Percentiles rank a stretch among this genome's conserved stretches.
phyloP scores from a whole-genome alignment of 345 rosid species.

The Brassica napus region DNA sequence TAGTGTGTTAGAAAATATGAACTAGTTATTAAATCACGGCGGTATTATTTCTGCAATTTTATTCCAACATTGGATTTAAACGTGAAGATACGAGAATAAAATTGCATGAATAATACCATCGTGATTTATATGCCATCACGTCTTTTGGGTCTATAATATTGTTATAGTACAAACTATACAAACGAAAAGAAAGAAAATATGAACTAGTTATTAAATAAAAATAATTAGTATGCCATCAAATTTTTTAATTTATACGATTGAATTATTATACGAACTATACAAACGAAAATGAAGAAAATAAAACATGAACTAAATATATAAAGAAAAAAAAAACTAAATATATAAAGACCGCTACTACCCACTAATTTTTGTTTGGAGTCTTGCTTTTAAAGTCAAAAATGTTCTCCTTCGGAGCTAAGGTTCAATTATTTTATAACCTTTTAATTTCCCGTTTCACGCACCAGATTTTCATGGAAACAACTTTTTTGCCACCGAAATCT shows the following conservation, averaged over 20 bases:
- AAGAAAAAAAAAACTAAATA: not conserved
- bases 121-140: not conserved
- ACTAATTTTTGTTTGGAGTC: constrained; percentile 10
- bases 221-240: not conserved
- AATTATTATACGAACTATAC: not conserved
- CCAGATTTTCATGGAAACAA: not conserved
- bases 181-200: not conserved
- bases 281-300: not conserved
- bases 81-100: too few relatives aligned
- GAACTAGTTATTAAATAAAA: not conserved
- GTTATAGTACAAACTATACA: not conserved
- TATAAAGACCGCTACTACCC: constrained; percentile 13
- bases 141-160: not conserved
- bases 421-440: constrained; percentile 21
- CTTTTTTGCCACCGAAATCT: constrained; percentile 26
- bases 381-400: constrained; percentile 38
- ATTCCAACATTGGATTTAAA: too few relatives aligned
- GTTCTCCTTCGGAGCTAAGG: constrained; percentile 39
- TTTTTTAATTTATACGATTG: not conserved
- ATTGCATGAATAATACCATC: not conserved
- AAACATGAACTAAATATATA: not conserved
- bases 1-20: not conserved
- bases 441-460: constrained; percentile 2
- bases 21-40: too few relatives aligned
- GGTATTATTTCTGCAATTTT: too few relatives aligned